A percentile compares a stretch with the other conserved stretches of the same genome.
phyloP scores from a whole-genome alignment of 225 moss, liverwort and hornwort genomes.

The Bryum argenteum region DNA sequence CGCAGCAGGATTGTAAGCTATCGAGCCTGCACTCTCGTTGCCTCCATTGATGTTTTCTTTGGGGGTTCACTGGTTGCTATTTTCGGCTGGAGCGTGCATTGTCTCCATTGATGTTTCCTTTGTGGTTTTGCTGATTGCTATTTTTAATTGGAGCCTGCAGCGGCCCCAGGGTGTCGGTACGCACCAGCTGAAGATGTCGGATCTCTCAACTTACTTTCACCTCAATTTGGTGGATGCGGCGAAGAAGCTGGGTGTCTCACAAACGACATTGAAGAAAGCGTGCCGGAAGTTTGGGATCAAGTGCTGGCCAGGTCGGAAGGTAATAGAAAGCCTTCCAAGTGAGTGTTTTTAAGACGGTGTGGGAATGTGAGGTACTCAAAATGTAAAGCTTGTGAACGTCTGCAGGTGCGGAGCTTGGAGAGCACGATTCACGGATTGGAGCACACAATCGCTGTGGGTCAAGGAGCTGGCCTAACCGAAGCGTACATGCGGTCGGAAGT shows the following conservation, averaged over 20 bases:
- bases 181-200: slow-evolving; percentile 75
- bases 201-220: slow-evolving; percentile 77
- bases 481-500: slow-evolving; percentile 89
- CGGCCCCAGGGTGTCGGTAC: slow-evolving; percentile 70
- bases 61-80: not conserved
- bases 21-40: too few species aligned
- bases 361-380: too few species aligned
- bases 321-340: slow-evolving; percentile 12
- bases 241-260: slow-evolving; percentile 90
- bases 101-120: too few species aligned
- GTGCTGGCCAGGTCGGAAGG: slow-evolving; percentile 97
- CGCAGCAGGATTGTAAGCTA: slow-evolving; percentile 82
- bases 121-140: too few species aligned
- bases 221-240: slow-evolving; percentile 90
- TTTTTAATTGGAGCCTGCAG: not conserved
- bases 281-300: slow-evolving; percentile 92
- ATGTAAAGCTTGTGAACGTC: too few species aligned
- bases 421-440: slow-evolving; percentile 80
- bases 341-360: too few species aligned
- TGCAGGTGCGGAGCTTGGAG: slow-evolving; percentile 56
- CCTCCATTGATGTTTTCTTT: not conserved
- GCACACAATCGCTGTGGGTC: slow-evolving; percentile 85
- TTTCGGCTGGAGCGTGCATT: too few species aligned
- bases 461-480: slow-evolving; percentile 69
- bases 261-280: slow-evolving; percentile 91